Percentiles rank a stretch among this genome's conserved stretches.
These are phyloP conservation scores for Cyclanthera cordifolia DNA, from an alignment of 306 rosid species.

Conservation along the genomic window DNA sequence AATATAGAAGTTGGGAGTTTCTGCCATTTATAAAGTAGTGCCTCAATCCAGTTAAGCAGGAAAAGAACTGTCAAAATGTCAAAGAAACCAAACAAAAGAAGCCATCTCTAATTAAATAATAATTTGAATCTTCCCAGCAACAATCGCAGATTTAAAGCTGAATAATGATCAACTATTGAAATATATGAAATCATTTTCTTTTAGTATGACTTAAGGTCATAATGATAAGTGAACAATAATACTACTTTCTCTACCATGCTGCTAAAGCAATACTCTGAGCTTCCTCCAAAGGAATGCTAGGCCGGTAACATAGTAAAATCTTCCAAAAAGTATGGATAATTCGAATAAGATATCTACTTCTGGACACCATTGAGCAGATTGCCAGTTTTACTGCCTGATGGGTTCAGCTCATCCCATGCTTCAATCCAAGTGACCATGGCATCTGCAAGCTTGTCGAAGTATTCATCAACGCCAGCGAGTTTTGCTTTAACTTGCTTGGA, in stretches of 20 bases:
- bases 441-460: slow-evolving; percentile 59
- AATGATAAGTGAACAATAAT: not conserved
- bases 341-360: slow-evolving; percentile 20
- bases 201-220: slow-evolving; percentile 3
- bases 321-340: not conserved
- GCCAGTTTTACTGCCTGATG: slow-evolving; percentile 27
- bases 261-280: not conserved
- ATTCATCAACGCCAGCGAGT: slow-evolving; percentile 50
- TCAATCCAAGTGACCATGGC: slow-evolving; percentile 94
- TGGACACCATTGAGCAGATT: slow-evolving; percentile 24
- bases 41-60: not conserved
- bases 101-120: not conserved
- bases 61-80: not conserved
- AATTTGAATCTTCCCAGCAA: not conserved
- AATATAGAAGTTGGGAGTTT: no score
- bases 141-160: not conserved
- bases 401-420: slow-evolving; percentile 76
- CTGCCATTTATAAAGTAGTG: not conserved
- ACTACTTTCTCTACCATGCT: slow-evolving; percentile 2
- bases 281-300: not conserved
- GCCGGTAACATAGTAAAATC: not conserved
- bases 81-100: not conserved
- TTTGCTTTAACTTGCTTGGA: slow-evolving; percentile 68
- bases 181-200: not conserved
- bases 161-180: not conserved